phyloP scores from a whole-genome alignment of 768 basidiomycete genomes.

The Leccinum incarnatum region DNA sequence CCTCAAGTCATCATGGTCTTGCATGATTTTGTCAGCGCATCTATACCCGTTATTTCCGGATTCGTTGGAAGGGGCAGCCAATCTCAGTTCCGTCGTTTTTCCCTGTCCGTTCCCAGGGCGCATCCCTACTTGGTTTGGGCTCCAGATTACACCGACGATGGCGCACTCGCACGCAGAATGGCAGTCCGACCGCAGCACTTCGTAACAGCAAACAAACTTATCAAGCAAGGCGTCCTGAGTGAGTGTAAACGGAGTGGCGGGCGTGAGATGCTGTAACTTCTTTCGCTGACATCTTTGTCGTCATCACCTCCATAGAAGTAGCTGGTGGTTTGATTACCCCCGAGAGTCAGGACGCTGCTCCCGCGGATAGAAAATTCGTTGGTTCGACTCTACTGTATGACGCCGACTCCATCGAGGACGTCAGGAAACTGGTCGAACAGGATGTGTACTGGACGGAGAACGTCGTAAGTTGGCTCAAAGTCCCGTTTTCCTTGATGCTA shows the following conservation, averaged over 20 bases:
- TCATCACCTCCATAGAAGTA: constrained; percentile 34
- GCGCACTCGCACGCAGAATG: constrained; percentile 54
- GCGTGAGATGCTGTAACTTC: constrained; percentile 8
- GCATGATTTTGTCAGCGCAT: background rate
- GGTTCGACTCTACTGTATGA: constrained; percentile 59
- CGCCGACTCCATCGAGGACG: constrained; percentile 49
- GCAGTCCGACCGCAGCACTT: constrained; percentile 55
- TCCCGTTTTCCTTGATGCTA: background rate
- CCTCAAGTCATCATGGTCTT: background rate
- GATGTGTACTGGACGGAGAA: constrained; percentile 43
- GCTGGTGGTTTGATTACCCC: constrained; percentile 60
- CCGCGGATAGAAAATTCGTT: constrained; percentile 52
- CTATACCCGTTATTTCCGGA: background rate
- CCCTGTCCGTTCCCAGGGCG: constrained; percentile 1
- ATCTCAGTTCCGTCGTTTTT: constrained; percentile 13
- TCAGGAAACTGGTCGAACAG: constrained; percentile 37
- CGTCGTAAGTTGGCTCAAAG: constrained; percentile 37
- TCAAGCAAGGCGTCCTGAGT: constrained; percentile 51
- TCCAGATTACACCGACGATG: constrained; percentile 62
- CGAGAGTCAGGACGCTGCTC: constrained; percentile 48
- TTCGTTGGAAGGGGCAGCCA: background rate
- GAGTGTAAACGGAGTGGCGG: constrained; percentile 17
- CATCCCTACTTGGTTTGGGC: constrained; percentile 51
- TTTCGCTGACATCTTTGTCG: constrained; percentile 2
- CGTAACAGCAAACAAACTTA: constrained; percentile 39